Conservation (phyloP, 352 stramenopile genomes). For the Phytopythium cucurbitacearum region DNA sequence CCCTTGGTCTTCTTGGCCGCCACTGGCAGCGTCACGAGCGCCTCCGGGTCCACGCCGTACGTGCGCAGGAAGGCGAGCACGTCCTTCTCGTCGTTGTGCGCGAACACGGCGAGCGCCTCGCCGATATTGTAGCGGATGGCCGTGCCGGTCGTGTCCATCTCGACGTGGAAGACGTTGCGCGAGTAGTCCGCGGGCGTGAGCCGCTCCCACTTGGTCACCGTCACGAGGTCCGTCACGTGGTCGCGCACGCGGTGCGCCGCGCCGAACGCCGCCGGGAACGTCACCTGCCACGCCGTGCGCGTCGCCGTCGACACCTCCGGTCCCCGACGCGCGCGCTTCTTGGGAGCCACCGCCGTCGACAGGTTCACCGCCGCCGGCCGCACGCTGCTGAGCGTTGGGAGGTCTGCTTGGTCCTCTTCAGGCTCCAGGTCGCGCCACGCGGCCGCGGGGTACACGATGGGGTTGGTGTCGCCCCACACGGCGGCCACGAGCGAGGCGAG, state of each 20-base stretch:
- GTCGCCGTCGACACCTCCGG: slow-evolving; percentile 43
- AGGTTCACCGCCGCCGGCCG: background rate
- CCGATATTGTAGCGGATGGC: slow-evolving; percentile 83
- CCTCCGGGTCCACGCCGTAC: slow-evolving; percentile 65
- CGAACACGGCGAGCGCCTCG: slow-evolving; percentile 80
- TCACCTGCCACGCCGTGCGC: slow-evolving; percentile 59
- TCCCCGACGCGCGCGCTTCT: slow-evolving; percentile 40
- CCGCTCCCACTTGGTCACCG: slow-evolving; percentile 74
- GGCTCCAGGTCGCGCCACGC: slow-evolving; percentile 35
- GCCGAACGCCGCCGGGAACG: slow-evolving; percentile 60
- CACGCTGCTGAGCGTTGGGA: slow-evolving; percentile 28
- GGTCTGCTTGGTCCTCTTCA: slow-evolving; percentile 6
- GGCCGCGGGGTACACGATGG: slow-evolving; percentile 37
- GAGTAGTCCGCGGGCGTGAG: slow-evolving; percentile 78
- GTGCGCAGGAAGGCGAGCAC: slow-evolving; percentile 66
- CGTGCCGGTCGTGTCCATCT: slow-evolving; percentile 82
- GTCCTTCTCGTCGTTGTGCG: slow-evolving; percentile 74
- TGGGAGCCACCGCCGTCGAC: slow-evolving; percentile 28
- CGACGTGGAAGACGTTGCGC: slow-evolving; percentile 85
- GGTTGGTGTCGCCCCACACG: slow-evolving; percentile 54
- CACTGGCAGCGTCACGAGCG: slow-evolving; percentile 63
- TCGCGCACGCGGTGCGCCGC: slow-evolving; percentile 47
- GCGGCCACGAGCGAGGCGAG: slow-evolving; percentile 51
- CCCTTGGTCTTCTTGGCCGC: slow-evolving; percentile 41
- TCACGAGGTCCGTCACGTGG: slow-evolving; percentile 68